Base-by-base conservation (phyloP, 441 rosid species). In the Dalechampia spathulata region DNA sequence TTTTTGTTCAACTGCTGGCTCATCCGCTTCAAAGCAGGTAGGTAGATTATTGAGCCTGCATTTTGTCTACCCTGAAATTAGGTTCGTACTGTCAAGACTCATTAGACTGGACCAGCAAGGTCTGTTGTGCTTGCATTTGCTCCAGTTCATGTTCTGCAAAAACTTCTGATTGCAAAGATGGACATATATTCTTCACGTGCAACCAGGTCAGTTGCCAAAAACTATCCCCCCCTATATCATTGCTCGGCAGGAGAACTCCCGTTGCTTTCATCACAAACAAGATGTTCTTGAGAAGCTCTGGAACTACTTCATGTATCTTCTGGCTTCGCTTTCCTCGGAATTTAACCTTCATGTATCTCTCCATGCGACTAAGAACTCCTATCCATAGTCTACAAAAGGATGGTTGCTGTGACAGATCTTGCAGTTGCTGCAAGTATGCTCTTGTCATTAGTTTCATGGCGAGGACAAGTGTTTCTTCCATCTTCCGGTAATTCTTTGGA, bases 131-230 rank as follows among this genome's bases (percentile, higher is more conserved):
- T 64, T 62, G 67, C 19, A 56, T 44, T 46, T 70, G 81, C 60
- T 61, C 72, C 2, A 45, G 45, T 26, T 79, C 95, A 52, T 78
- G 84, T 55, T 80, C 88, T 7, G 88, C 81, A 74, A 92, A 85
- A 39, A 83, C 76, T 73, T 83, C 92, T 1, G 90, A 76, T 65
- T 85, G 92, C 77, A 89, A 56, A 36, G 80, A 75, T 16, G 94
- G 83, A 38, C 64, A 76, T 43, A 84, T 81, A 75, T 84, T 92
- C 52, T 86, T 84, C 44, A 86, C 93, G 59, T 86, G 94, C 44
- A 79, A 72, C 99, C 92, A 92, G 36, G 96, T 81, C 22, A 81
- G 64, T 59, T 89, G 92, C 96, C 97, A 92, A 64, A 92, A 79
- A 75, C 88, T 89, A 63, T 92, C 94, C 60, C 88, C 87, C 27